These are phyloP conservation scores for Fraxinus latifolia DNA, from an alignment of 305 asterid genomes.

Conservation along the genomic window DNA sequence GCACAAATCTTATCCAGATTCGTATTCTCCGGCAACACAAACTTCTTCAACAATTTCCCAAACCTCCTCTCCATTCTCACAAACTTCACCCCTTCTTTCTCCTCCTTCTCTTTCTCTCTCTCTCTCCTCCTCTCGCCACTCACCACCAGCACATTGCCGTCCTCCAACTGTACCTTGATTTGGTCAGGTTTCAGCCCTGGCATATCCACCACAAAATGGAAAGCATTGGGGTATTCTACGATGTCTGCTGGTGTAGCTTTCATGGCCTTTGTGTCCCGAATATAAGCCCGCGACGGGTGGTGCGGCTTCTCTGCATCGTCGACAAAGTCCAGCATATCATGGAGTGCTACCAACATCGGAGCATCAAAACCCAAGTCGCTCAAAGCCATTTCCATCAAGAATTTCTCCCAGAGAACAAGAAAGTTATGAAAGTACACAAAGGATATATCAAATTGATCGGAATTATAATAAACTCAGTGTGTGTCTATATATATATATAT, in stretches of 20 bases:
- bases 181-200: conserved; percentile 29
- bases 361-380: conserved; percentile 25
- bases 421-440: neutral
- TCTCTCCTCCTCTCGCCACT: conserved; percentile 25
- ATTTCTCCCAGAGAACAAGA: neutral
- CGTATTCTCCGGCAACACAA: conserved; percentile 39
- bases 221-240: conserved; percentile 23
- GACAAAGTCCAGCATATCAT: conserved; percentile 28
- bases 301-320: conserved; percentile 22
- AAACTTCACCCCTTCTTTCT: conserved; percentile 32
- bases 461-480: neutral
- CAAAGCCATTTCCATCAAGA: conserved; percentile 18
- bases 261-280: conserved; percentile 30
- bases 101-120: conserved; percentile 14
- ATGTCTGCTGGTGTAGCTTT: conserved; percentile 30
- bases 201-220: conserved; percentile 31
- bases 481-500: too few species aligned
- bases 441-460: neutral
- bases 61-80: conserved; percentile 41
- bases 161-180: conserved; percentile 30
- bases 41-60: conserved; percentile 40
- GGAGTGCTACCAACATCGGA: conserved; percentile 19
- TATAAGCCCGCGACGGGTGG: conserved; percentile 26
- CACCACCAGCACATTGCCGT: conserved; percentile 22
- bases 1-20: conserved; percentile 26